These are phyloP conservation scores for Fomitopsis palustris DNA, from an alignment of 1,284 basidiomycete genomes.

Conservation along the genomic window DNA sequence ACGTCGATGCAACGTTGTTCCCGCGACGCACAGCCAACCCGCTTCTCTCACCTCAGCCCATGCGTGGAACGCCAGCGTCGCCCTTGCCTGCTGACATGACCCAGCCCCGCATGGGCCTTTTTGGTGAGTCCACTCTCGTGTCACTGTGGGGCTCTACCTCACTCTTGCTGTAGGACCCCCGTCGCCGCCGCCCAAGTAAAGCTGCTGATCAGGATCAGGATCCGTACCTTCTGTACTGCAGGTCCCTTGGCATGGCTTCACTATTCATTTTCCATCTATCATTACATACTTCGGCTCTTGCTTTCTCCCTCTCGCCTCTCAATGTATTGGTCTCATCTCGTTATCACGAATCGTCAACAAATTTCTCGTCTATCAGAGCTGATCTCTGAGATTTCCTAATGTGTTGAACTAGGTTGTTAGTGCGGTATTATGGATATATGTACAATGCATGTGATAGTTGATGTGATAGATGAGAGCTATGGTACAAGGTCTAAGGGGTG, in stretches of 20 bases:
- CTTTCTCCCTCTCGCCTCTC: not conserved
- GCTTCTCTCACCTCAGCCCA: constrained; percentile 44
- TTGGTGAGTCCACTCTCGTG: constrained; percentile 39
- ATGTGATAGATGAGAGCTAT: too few relatives aligned
- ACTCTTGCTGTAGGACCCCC: constrained; percentile 40
- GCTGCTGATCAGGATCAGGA: not conserved
- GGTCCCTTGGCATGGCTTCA: not conserved
- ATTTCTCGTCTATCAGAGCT: not conserved
- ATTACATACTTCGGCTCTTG: not conserved
- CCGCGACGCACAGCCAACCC: constrained; percentile 46
- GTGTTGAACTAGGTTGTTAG: not conserved
- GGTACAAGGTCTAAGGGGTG: not conserved
- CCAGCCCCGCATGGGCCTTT: constrained; percentile 54
- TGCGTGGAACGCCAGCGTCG: constrained; percentile 29
- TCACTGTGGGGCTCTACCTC: not conserved
- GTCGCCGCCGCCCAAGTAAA: constrained; percentile 57
- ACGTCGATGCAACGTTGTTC: constrained; percentile 1
- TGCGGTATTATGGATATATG: not conserved
- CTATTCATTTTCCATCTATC: not conserved
- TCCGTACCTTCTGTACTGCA: not conserved
- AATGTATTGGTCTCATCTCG: not conserved
- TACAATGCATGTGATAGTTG: not conserved
- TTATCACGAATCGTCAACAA: not conserved
- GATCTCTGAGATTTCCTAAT: not conserved
- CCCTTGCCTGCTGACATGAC: constrained; percentile 35